These are phyloP conservation scores for Cercospora sesami DNA, from an alignment of 2,329 filamentous ascomycete species.

Conservation along the genomic window DNA sequence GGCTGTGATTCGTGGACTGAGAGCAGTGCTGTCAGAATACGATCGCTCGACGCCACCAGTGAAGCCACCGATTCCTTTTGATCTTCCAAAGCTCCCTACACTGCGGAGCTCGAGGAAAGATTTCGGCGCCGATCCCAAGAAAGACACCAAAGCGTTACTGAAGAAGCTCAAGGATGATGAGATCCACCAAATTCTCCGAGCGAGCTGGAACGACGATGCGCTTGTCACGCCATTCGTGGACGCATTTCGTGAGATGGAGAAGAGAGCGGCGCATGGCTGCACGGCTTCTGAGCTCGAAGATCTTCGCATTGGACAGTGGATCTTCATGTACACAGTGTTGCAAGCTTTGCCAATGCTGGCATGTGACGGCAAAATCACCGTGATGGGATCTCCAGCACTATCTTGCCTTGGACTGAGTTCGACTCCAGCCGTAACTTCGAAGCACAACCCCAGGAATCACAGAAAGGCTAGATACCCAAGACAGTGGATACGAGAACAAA, in stretches of 20 bases:
- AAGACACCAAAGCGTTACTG: slow-evolving; percentile 69
- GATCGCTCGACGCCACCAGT: slow-evolving; percentile 88
- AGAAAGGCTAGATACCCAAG: background rate
- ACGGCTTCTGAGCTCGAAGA: slow-evolving; percentile 67
- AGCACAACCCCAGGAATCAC: background rate
- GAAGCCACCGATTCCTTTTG: slow-evolving; percentile 86
- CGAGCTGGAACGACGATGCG: slow-evolving; percentile 77
- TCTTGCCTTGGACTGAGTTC: background rate
- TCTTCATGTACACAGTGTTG: slow-evolving; percentile 76
- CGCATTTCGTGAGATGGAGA: slow-evolving; percentile 70
- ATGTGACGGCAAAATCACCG: slow-evolving; percentile 56
- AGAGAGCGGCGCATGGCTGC: slow-evolving; percentile 64
- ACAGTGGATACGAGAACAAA: background rate
- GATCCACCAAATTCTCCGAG: slow-evolving; percentile 71
- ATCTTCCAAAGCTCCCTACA: slow-evolving; percentile 74
- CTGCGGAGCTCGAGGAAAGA: slow-evolving; percentile 66
- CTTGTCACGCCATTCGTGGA: slow-evolving; percentile 63
- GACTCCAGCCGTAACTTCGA: background rate
- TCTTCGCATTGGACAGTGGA: slow-evolving; percentile 73
- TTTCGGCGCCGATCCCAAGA: slow-evolving; percentile 67
- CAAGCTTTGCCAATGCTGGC: slow-evolving; percentile 77
- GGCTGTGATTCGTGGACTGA: slow-evolving; percentile 67
- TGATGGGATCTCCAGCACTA: background rate
- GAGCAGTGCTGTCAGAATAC: slow-evolving; percentile 80
- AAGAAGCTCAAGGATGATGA: slow-evolving; percentile 78